Evolutionary conservation across 1,139 yeast species (phyloP).

Genomic region (Pichia terricola): DNA sequence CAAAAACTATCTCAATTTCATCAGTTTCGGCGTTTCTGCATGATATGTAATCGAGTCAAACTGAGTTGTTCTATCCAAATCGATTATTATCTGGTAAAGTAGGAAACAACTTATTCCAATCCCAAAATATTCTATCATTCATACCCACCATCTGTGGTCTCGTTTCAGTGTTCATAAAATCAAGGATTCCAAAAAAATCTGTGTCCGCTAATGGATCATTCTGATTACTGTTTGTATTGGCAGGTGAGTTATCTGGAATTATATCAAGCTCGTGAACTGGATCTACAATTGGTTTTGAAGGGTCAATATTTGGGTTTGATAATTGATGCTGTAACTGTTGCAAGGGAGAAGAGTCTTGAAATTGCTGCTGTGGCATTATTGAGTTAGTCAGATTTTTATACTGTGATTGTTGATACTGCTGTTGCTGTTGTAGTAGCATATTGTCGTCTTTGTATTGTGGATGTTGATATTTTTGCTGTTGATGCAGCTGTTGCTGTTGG

Average conservation of each 20-base stretch:
- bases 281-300: not conserved
- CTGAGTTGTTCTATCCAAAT: no score
- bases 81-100: no score
- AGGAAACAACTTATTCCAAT: constrained; percentile 9
- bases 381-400: not conserved
- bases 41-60: no score
- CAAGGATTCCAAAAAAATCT: constrained; percentile 7
- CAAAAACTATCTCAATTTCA: no score
- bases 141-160: constrained; percentile 2
- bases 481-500: not conserved
- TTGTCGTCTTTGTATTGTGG: not conserved
- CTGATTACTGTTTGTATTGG: not conserved
- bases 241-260: not conserved
- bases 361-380: no score
- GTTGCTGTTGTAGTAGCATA: no score
- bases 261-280: not conserved
- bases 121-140: constrained; percentile 8
- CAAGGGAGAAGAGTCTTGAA: not conserved
- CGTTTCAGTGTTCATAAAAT: constrained; percentile 6
- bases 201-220: not conserved
- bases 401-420: no score
- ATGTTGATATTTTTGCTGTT: not conserved
- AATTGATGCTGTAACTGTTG: not conserved
- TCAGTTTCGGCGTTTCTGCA: no score
- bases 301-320: not conserved